phyloP scores from a whole-genome alignment of 768 basidiomycete genomes.

The Mycena polygramma region DNA sequence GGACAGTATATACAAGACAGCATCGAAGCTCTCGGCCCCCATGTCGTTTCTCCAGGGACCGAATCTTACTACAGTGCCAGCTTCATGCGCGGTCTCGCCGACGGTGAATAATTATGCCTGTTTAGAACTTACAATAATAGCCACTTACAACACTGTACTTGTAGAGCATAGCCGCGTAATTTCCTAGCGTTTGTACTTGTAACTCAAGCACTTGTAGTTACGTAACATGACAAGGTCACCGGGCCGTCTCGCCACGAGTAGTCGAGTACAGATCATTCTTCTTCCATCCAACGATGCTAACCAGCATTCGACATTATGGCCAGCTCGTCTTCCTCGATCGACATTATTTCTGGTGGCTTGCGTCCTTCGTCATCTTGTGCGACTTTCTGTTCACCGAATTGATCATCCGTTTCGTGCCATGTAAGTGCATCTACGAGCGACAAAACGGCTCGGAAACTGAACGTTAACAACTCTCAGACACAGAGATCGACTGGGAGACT shows the following conservation, averaged over 20 bases:
- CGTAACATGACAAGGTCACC: background rate
- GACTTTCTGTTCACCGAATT: constrained; percentile 85
- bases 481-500: constrained; percentile 98
- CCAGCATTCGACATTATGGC: constrained; percentile 36
- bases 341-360: constrained; percentile 78
- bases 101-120: constrained; percentile 50
- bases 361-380: constrained; percentile 73
- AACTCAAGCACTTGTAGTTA: too few species aligned
- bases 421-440: constrained; percentile 63
- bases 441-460: constrained; percentile 5
- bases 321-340: constrained; percentile 53
- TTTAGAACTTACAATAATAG: too few species aligned
- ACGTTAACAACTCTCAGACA: constrained; percentile 69
- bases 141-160: too few species aligned
- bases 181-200: too few species aligned
- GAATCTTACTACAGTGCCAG: constrained; percentile 59
- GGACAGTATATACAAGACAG: constrained; percentile 72
- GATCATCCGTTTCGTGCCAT: constrained; percentile 85
- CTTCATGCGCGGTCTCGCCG: constrained; percentile 63
- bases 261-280: background rate
- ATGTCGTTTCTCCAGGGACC: constrained; percentile 51
- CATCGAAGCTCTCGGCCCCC: constrained; percentile 51
- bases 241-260: constrained; percentile 14
- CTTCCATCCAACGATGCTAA: constrained; percentile 15
- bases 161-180: too few species aligned